phyloP scores from a whole-genome alignment of 2,329 filamentous ascomycete species.

The Geosmithia flava region DNA sequence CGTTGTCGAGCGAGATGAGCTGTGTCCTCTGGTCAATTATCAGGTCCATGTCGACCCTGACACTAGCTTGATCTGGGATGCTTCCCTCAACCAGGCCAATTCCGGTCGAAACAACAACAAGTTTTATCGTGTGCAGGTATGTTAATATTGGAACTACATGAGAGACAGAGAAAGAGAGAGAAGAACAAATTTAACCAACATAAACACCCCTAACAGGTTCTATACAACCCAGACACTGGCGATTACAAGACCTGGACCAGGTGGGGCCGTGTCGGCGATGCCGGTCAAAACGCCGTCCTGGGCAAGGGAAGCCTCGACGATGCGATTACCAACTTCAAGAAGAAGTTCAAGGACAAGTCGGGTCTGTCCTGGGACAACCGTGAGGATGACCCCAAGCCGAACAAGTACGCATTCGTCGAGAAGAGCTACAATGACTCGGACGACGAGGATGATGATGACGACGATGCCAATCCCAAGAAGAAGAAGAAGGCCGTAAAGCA shows the following conservation, averaged over 20 bases:
- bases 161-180: background rate
- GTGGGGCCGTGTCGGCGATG: constrained; percentile 66
- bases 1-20: constrained; percentile 36
- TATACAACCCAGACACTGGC: constrained; percentile 22
- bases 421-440: constrained; percentile 61
- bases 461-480: constrained; percentile 12
- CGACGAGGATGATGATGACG: constrained; percentile 26
- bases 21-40: constrained; percentile 20
- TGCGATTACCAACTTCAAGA: constrained; percentile 39
- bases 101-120: constrained; percentile 66
- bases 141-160: background rate
- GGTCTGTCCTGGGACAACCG: constrained; percentile 44
- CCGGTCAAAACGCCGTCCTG: constrained; percentile 33
- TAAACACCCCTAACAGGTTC: constrained; percentile 18
- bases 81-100: constrained; percentile 68
- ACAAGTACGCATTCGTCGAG: constrained; percentile 73
- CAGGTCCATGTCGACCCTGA: constrained; percentile 54
- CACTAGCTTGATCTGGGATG: constrained; percentile 59
- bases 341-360: constrained; percentile 51
- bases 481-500: constrained; percentile 3
- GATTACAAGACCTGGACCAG: constrained; percentile 56
- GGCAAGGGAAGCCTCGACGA: constrained; percentile 25
- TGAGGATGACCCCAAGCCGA: constrained; percentile 41
- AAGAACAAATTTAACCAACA: background rate
- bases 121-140: constrained; percentile 63